A percentile compares a stretch with the other conserved stretches of the same genome.
Evolutionary conservation across 805 yeast genomes (phyloP).

Genomic region (Soucietia sequanensis): DNA sequence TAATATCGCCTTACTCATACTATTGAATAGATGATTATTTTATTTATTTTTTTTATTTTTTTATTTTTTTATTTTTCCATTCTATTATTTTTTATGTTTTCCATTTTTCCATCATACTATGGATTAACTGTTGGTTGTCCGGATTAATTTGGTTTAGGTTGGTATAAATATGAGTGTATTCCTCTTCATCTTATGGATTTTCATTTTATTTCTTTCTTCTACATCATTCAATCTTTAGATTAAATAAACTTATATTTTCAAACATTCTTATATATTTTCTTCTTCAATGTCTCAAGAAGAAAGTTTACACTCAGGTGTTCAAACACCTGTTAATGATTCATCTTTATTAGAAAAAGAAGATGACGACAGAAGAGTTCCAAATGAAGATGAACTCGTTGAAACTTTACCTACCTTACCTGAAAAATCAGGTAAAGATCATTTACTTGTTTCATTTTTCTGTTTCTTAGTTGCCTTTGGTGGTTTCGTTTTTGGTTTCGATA

Average conservation of each 20-base stretch:
- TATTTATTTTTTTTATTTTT: no score
- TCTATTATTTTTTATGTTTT: no score
- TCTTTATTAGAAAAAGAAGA: constrained; percentile 23
- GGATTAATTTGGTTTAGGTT: no score
- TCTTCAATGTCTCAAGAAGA: constrained; percentile 23
- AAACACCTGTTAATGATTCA: constrained; percentile 30
- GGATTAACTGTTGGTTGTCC: no score
- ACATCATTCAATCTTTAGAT: constrained; percentile 1
- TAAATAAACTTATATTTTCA: constrained; percentile 4
- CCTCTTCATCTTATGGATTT: no score
- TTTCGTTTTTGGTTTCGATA: constrained; percentile 74
- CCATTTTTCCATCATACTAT: no score
- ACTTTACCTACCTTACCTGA: constrained; percentile 15
- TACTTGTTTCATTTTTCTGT: constrained; percentile 41
- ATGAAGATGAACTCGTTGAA: constrained; percentile 3
- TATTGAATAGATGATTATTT: no score
- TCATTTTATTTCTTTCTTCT: no score
- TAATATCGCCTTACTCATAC: no score
- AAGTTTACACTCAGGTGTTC: constrained; percentile 26
- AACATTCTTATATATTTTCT: not conserved
- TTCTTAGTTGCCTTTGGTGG: constrained; percentile 70
- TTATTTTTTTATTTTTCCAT: no score
- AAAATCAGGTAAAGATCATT: constrained; percentile 27
- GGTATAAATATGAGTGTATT: no score
- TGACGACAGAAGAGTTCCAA: not conserved